These are phyloP conservation scores for Bipolaris victoriae DNA, from an alignment of 2,329 filamentous ascomycete species.

Conservation along the genomic window DNA sequence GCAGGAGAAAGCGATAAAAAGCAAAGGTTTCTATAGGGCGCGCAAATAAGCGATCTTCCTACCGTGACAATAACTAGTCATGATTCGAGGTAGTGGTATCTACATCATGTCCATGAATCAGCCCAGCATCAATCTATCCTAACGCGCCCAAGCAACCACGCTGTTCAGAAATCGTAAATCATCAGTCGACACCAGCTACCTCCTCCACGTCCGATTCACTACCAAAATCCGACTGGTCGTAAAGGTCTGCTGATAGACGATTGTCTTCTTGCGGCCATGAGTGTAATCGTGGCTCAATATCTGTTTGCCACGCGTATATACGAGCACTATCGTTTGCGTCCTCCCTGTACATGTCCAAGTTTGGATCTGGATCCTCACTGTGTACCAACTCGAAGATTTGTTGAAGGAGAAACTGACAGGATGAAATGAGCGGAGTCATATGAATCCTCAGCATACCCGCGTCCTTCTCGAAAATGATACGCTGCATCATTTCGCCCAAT, in stretches of 20 bases:
- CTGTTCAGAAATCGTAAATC: slow-evolving; percentile 28
- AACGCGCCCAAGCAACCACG: slow-evolving; percentile 24
- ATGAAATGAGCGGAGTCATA: slow-evolving; percentile 34
- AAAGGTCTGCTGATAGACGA: slow-evolving; percentile 38
- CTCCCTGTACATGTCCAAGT: slow-evolving; percentile 27
- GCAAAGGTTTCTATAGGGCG: too few relatives aligned
- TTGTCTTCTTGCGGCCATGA: slow-evolving; percentile 39
- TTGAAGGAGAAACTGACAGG: slow-evolving; percentile 27
- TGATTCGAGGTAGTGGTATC: slow-evolving; percentile 1
- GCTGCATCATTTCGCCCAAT: slow-evolving; percentile 25
- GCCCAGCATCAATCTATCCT: not conserved
- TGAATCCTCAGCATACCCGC: slow-evolving; percentile 30
- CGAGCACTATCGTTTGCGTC: slow-evolving; percentile 30
- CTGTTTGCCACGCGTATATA: slow-evolving; percentile 29
- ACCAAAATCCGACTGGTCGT: slow-evolving; percentile 47
- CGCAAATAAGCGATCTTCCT: too few relatives aligned
- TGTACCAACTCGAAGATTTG: slow-evolving; percentile 27
- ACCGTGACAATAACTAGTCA: not conserved
- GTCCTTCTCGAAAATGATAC: slow-evolving; percentile 34
- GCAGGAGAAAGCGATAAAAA: too few relatives aligned
- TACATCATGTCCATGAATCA: slow-evolving; percentile 1
- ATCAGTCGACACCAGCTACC: slow-evolving; percentile 26
- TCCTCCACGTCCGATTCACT: slow-evolving; percentile 47
- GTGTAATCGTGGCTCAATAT: slow-evolving; percentile 33
- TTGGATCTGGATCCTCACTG: slow-evolving; percentile 32